Conservation (phyloP, 192 early-diverging fungal genomes). For the Piromyces finnis region DNA sequence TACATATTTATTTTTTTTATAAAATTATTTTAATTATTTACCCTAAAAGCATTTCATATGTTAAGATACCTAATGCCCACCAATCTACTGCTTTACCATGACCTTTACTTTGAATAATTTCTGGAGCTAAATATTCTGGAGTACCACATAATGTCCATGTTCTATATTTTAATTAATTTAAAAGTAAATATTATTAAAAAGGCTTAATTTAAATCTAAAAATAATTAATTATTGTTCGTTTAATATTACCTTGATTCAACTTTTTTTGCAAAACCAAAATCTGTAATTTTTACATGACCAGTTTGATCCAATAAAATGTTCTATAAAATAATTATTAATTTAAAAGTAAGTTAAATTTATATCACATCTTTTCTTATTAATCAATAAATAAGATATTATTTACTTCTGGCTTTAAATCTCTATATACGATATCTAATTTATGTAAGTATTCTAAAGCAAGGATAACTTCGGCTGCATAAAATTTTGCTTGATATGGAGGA, state of each 20-base stretch:
- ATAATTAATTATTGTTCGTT: not conserved
- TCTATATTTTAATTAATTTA: conserved; percentile 18
- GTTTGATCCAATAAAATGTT: conserved; percentile 51
- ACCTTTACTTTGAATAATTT: conserved; percentile 92
- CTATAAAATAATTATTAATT: no score
- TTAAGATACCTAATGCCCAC: conserved; percentile 96
- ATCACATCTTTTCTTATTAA: no score
- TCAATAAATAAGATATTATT: not conserved
- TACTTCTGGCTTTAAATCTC: conserved; percentile 89
- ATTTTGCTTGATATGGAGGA: conserved; percentile 82
- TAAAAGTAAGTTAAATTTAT: no score
- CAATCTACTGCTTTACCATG: conserved; percentile 96
- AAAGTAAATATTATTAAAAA: not conserved
- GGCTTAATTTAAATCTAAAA: no score
- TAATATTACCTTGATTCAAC: conserved; percentile 22
- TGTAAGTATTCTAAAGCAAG: conserved; percentile 92
- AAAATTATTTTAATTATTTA: conserved; percentile 9
- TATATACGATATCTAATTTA: conserved; percentile 83
- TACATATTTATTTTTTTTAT: no score
- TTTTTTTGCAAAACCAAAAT: conserved; percentile 96
- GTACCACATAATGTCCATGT: conserved; percentile 98
- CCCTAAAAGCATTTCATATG: conserved; percentile 97
- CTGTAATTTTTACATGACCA: conserved; percentile 92
- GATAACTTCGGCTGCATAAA: conserved; percentile 90
- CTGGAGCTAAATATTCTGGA: conserved; percentile 91